These are phyloP conservation scores for Aureobasidium mangrovei DNA, from an alignment of 2,329 filamentous ascomycete species.

Conservation along the genomic window DNA sequence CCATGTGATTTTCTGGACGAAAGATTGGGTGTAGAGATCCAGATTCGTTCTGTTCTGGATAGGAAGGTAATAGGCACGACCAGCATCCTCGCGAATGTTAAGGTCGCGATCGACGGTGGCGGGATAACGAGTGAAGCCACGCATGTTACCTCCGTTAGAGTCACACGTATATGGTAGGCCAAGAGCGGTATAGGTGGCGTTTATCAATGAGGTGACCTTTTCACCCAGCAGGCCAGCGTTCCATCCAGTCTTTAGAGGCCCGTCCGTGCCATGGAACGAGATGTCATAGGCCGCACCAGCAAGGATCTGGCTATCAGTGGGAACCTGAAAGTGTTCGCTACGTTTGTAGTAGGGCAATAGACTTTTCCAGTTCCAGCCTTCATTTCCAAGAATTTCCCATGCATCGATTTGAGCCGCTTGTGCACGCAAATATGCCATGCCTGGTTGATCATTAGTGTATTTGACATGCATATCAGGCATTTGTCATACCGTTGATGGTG, in stretches of 20 bases:
- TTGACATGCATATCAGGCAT: too few relatives aligned
- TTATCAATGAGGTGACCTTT: constrained; percentile 23
- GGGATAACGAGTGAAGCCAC: constrained; percentile 37
- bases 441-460: neutral
- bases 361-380: constrained; percentile 6
- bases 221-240: neutral
- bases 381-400: constrained; percentile 10
- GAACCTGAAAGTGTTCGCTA: constrained; percentile 5
- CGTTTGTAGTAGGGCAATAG: constrained; percentile 18
- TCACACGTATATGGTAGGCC: constrained; percentile 35
- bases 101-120: constrained; percentile 32
- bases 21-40: constrained; percentile 35
- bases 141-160: constrained; percentile 35
- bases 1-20: constrained; percentile 35
- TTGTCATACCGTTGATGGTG: constrained; percentile 28
- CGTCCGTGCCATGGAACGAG: neutral
- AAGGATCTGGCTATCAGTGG: neutral
- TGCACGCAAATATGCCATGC: constrained; percentile 9
- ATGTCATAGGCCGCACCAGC: neutral
- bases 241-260: constrained; percentile 16
- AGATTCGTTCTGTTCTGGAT: constrained; percentile 34
- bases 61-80: constrained; percentile 40
- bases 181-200: constrained; percentile 28
- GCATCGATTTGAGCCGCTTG: constrained; percentile 7
- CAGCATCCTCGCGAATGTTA: constrained; percentile 38